Percentiles rank a stretch among this genome's conserved stretches.
phyloP scores from a whole-genome alignment of 2,329 filamentous ascomycete species.

The Madurella fahalii region DNA sequence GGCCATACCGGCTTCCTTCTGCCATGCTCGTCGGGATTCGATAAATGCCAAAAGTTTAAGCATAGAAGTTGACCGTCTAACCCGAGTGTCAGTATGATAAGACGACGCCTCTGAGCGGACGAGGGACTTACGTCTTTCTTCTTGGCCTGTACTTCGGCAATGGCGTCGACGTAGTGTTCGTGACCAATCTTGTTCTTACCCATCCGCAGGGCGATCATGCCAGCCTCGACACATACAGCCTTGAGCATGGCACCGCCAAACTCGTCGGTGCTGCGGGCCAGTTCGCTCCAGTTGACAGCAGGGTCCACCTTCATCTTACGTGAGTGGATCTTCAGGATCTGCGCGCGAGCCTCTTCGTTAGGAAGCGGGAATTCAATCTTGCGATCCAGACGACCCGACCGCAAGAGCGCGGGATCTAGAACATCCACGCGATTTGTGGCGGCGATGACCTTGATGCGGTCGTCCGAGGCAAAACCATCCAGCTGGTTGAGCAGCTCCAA shows the following conservation, averaged over 20 bases:
- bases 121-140: slow-evolving; percentile 73
- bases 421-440: slow-evolving; percentile 95
- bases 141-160: slow-evolving; percentile 90
- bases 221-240: slow-evolving; percentile 96
- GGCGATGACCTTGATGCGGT: slow-evolving; percentile 92
- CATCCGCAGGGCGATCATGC: slow-evolving; percentile 94
- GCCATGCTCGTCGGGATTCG: neutral
- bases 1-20: slow-evolving; percentile 4
- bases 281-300: slow-evolving; percentile 89
- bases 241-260: slow-evolving; percentile 98
- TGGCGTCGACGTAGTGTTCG: slow-evolving; percentile 98
- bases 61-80: slow-evolving; percentile 37
- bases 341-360: slow-evolving; percentile 94
- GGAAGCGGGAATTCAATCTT: slow-evolving; percentile 99
- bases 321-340: slow-evolving; percentile 96
- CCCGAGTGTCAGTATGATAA: slow-evolving; percentile 7
- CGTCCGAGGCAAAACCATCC: slow-evolving; percentile 94
- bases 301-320: slow-evolving; percentile 97
- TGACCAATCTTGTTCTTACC: slow-evolving; percentile 96
- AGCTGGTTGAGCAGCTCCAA: slow-evolving; percentile 97
- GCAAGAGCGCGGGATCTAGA: slow-evolving; percentile 83
- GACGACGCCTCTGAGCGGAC: neutral
- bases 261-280: slow-evolving; percentile 95
- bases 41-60: slow-evolving; percentile 26
- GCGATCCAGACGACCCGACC: slow-evolving; percentile 86